Conservation (phyloP, 768 basidiomycete species). For the Chalciporus pseudorubinellus region DNA sequence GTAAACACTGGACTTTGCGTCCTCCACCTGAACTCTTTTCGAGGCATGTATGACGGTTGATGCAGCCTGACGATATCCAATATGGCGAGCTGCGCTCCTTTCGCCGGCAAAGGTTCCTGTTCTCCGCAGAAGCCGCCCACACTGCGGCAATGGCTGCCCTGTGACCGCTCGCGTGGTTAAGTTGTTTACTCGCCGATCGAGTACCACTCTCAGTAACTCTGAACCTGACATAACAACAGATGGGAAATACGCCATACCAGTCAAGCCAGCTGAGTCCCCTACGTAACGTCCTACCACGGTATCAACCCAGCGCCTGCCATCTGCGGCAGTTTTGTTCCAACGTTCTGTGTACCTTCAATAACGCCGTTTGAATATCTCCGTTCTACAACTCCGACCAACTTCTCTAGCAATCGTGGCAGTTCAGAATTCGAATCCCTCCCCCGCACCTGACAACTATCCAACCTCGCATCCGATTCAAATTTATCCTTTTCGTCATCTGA, state of each 20-base stretch:
- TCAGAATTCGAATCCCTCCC: not conserved
- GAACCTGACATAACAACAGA: not conserved
- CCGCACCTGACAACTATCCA: not conserved
- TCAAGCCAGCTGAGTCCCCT: not conserved
- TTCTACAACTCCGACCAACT: constrained; percentile 10
- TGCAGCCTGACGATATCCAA: not conserved
- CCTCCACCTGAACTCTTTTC: not conserved
- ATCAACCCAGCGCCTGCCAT: constrained; percentile 4
- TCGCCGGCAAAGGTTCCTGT: not conserved
- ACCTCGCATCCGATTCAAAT: not conserved
- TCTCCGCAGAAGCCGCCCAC: not conserved
- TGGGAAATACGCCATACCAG: not conserved
- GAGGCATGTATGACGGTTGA: not conserved
- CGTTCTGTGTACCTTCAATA: constrained; percentile 5
- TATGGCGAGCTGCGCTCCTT: not conserved
- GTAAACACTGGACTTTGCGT: not conserved
- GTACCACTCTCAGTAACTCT: not conserved
- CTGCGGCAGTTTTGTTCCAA: constrained; percentile 3
- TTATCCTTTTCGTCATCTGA: not conserved
- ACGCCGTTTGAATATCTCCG: constrained; percentile 24
- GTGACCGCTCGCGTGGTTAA: not conserved
- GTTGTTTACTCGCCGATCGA: not conserved
- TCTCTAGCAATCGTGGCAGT: constrained; percentile 1
- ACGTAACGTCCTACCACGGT: constrained; percentile 5
- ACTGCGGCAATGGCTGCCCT: not conserved